phyloP scores from a whole-genome alignment of 768 basidiomycete genomes.

The Pholiota molesta region DNA sequence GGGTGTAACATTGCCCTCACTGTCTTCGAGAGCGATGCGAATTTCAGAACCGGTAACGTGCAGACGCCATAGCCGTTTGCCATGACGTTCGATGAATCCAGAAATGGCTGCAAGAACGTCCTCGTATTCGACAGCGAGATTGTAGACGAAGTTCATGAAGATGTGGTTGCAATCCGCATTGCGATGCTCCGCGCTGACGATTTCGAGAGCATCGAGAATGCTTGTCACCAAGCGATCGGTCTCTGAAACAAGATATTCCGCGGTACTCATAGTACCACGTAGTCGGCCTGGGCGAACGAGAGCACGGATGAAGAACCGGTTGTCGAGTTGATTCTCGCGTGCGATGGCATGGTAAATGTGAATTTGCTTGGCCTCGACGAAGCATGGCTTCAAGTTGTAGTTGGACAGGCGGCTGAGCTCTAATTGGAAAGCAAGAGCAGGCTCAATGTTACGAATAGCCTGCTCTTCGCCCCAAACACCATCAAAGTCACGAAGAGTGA shows the following conservation, averaged over 20 bases:
- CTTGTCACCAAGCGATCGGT: conserved; percentile 95
- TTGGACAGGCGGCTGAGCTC: conserved; percentile 95
- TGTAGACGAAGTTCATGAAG: conserved; percentile 99
- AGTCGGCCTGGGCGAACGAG: conserved; percentile 95
- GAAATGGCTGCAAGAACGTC: conserved; percentile 96
- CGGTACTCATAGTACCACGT: conserved; percentile 88
- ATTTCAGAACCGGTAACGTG: conserved; percentile 99
- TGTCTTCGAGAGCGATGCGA: conserved; percentile 91
- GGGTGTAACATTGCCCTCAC: conserved; percentile 91
- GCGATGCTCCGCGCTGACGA: conserved; percentile 86
- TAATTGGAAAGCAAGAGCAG: conserved; percentile 96
- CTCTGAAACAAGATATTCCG: conserved; percentile 98
- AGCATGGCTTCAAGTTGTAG: conserved; percentile 95
- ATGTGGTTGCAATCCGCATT: conserved; percentile 98
- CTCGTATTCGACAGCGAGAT: conserved; percentile 92
- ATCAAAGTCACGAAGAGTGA: conserved; percentile 79
- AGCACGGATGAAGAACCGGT: conserved; percentile 96
- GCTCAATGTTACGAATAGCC: conserved; percentile 97
- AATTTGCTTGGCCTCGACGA: conserved; percentile 96
- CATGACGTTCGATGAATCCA: conserved; percentile 99
- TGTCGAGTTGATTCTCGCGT: conserved; percentile 96
- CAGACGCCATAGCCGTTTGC: conserved; percentile 96
- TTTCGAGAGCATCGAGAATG: conserved; percentile 93
- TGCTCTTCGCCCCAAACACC: conserved; percentile 90
- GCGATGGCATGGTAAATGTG: conserved; percentile 98